A percentile compares a stretch with the other conserved stretches of the same genome.
These are phyloP conservation scores for Byssothecium circinans DNA, from an alignment of 2,329 filamentous ascomycete species.

Conservation along the genomic window DNA sequence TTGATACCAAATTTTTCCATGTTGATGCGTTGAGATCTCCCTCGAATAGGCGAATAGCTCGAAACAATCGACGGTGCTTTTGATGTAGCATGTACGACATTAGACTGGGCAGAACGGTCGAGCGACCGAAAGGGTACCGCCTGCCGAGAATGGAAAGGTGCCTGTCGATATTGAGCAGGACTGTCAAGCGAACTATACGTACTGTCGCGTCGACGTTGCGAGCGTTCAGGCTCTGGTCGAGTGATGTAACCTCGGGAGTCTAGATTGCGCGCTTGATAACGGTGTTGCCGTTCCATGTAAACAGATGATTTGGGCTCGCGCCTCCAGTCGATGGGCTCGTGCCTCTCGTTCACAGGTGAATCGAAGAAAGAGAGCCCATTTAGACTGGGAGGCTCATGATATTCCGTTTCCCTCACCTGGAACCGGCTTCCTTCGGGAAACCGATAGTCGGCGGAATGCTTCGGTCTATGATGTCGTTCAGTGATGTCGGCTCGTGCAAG, in stretches of 20 bases:
- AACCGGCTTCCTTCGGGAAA: slow-evolving; percentile 18
- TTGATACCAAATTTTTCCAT: slow-evolving; percentile 26
- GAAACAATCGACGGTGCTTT: slow-evolving; percentile 20
- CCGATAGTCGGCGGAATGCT: slow-evolving; percentile 30
- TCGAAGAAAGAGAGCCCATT: slow-evolving; percentile 43
- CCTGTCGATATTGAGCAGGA: slow-evolving; percentile 6
- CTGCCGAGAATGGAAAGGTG: slow-evolving; percentile 4
- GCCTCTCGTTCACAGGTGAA: slow-evolving; percentile 26
- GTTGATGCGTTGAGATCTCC: slow-evolving; percentile 15
- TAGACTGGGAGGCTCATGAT: slow-evolving; percentile 29
- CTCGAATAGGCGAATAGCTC: slow-evolving; percentile 12
- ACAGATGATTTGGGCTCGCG: slow-evolving; percentile 1
- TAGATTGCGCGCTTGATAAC: slow-evolving; percentile 12
- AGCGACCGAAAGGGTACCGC: slow-evolving; percentile 9
- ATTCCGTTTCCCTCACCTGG: slow-evolving; percentile 7
- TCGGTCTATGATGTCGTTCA: slow-evolving; percentile 33
- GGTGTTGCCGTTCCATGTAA: slow-evolving; percentile 2
- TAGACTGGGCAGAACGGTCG: slow-evolving; percentile 8
- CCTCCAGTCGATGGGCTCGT: slow-evolving; percentile 16
- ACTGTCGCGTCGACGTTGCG: slow-evolving; percentile 9
- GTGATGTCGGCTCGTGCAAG: slow-evolving; percentile 18
- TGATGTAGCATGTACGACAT: slow-evolving; percentile 16
- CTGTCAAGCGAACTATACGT: slow-evolving; percentile 10
- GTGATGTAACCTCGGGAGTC: slow-evolving; percentile 18
- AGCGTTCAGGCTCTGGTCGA: slow-evolving; percentile 9